Conservation (phyloP, 1,139 yeast genomes). For the Pneumocystis sp. region DNA sequence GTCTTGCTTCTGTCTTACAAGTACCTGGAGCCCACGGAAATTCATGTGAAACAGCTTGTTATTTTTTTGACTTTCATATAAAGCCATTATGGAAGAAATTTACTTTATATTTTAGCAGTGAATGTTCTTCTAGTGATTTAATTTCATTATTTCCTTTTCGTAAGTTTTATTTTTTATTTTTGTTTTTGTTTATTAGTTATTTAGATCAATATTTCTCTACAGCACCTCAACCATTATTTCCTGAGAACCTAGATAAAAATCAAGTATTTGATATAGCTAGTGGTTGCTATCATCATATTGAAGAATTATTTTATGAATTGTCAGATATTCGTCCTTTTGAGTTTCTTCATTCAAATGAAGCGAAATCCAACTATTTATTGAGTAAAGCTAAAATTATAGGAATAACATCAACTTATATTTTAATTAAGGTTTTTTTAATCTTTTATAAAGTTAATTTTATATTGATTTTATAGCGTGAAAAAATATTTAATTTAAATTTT, state of each 20-base stretch:
- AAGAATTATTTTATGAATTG: constrained; percentile 22
- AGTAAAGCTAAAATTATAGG: constrained; percentile 24
- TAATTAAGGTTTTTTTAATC: background rate
- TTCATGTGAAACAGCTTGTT: constrained; percentile 30
- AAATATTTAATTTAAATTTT: constrained; percentile 17
- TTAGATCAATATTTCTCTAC: constrained; percentile 18
- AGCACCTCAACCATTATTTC: constrained; percentile 14
- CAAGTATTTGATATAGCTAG: constrained; percentile 11
- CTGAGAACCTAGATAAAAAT: constrained; percentile 3
- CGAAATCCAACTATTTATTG: constrained; percentile 19
- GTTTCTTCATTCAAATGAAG: constrained; percentile 17
- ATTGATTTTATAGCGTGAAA: constrained; percentile 12
- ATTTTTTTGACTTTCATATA: constrained; percentile 26
- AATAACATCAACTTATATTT: constrained; percentile 22
- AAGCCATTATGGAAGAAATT: constrained; percentile 24
- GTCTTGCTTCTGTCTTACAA: constrained; percentile 25
- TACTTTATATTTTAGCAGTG: constrained; percentile 1
- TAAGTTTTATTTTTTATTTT: background rate
- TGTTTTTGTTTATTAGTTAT: background rate
- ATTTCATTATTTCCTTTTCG: background rate
- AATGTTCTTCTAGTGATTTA: constrained; percentile 5
- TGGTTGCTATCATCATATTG: constrained; percentile 17
- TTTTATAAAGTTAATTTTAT: background rate
- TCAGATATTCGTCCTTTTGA: constrained; percentile 26
- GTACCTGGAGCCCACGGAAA: constrained; percentile 32